These are phyloP conservation scores for Colletotrichum orchidophilum DNA, from an alignment of 2,329 filamentous ascomycete species.

Conservation along the genomic window DNA sequence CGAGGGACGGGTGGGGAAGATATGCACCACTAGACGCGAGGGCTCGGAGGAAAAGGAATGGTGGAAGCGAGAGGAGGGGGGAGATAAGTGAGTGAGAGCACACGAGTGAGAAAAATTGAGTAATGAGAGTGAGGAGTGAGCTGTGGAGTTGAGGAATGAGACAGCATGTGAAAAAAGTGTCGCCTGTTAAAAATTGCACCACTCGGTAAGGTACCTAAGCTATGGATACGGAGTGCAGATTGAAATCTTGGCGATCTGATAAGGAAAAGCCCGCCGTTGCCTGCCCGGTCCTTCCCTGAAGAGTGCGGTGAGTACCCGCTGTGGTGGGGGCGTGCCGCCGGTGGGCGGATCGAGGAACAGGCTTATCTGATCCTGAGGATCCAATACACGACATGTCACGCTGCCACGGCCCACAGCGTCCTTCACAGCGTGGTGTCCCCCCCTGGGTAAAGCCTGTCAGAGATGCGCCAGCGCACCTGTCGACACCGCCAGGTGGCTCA, in stretches of 20 bases:
- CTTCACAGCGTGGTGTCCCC: neutral
- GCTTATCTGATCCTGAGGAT: conserved; percentile 1
- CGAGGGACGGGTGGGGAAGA: neutral
- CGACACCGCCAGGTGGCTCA: neutral
- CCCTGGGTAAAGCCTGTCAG: neutral
- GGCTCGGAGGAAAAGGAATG: neutral
- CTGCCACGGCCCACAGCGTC: neutral
- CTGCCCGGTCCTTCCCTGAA: neutral
- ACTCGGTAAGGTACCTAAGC: no score
- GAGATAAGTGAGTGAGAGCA: neutral
- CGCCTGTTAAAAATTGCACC: conserved; percentile 22
- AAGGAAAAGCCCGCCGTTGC: conserved; percentile 22
- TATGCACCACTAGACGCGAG: neutral
- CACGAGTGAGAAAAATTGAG: neutral
- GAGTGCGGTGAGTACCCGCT: neutral
- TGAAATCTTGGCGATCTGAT: conserved; percentile 27
- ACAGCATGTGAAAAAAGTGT: conserved; percentile 26
- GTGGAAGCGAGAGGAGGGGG: neutral
- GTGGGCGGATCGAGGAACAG: neutral
- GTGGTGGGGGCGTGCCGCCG: conserved; percentile 1
- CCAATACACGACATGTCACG: no score
- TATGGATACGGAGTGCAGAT: no score
- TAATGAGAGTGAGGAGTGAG: neutral
- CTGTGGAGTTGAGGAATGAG: no score
- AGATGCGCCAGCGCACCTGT: neutral